These are phyloP conservation scores for Dothistroma septosporum DNA, from an alignment of 2,329 filamentous ascomycete species.

Conservation along the genomic window DNA sequence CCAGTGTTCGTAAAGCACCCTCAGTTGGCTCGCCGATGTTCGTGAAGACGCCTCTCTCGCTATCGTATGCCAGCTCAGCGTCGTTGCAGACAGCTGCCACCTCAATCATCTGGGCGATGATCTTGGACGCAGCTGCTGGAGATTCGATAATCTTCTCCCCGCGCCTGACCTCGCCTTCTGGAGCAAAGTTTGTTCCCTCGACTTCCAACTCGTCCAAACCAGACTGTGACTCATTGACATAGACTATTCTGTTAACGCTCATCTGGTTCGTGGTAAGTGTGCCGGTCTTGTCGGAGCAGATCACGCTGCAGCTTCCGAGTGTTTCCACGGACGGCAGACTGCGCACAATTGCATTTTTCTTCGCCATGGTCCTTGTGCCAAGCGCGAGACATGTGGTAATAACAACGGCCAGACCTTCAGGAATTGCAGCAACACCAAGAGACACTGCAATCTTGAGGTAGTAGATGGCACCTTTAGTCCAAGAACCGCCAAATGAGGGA, in stretches of 20 bases:
- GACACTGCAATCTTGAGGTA: conserved; percentile 99
- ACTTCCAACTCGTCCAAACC: conserved; percentile 82
- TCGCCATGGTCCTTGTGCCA: conserved; percentile 96
- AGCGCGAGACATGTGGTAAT: conserved; percentile 98
- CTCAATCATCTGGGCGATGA: conserved; percentile 71
- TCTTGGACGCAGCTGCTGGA: conserved; percentile 66
- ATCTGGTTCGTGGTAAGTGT: conserved; percentile 98
- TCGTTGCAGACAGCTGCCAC: conserved; percentile 81
- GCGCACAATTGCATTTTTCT: conserved; percentile 95
- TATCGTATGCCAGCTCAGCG: conserved; percentile 75
- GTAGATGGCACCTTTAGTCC: conserved; percentile 97
- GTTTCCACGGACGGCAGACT: conserved; percentile 96
- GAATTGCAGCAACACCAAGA: conserved; percentile 94
- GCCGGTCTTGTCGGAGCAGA: conserved; percentile 98
- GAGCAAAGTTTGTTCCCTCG: conserved; percentile 87
- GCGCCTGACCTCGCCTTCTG: conserved; percentile 65
- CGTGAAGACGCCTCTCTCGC: conserved; percentile 67
- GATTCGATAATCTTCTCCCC: conserved; percentile 66
- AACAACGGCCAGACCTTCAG: conserved; percentile 93
- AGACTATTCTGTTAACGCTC: conserved; percentile 92
- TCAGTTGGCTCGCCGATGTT: conserved; percentile 94
- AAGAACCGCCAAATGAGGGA: conserved; percentile 77
- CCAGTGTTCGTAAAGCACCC: conserved; percentile 82
- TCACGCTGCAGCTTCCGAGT: conserved; percentile 96
- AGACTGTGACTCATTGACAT: conserved; percentile 68